phyloP scores from a whole-genome alignment of 495 filamentous ascomycete species.

The Penicillium crystallinum region DNA sequence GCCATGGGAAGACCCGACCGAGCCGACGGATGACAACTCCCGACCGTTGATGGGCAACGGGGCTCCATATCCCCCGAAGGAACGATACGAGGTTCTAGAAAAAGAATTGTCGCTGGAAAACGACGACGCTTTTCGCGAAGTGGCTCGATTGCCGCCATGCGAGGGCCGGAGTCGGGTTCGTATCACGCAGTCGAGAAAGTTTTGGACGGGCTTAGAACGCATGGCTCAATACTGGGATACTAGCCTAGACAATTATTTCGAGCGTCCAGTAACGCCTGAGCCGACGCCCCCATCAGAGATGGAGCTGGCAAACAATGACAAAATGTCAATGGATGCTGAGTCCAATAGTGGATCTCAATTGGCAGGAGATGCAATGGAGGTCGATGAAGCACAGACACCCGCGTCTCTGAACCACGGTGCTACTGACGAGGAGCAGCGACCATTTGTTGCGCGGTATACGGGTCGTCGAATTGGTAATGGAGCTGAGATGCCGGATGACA shows the following conservation, averaged over 20 bases:
- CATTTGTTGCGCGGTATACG: conserved; percentile 34
- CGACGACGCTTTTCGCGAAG: conserved; percentile 50
- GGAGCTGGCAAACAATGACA: conserved; percentile 18
- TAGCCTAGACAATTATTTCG: conserved; percentile 51
- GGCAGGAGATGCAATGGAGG: conserved; percentile 28
- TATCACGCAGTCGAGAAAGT: conserved; percentile 53
- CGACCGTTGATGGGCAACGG: conserved; percentile 47
- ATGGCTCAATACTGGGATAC: conserved; percentile 63
- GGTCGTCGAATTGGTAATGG: conserved; percentile 59
- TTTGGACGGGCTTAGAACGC: conserved; percentile 54
- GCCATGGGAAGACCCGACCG: conserved; percentile 39
- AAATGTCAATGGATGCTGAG: not conserved
- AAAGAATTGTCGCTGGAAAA: conserved; percentile 53
- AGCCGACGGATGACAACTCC: conserved; percentile 16
- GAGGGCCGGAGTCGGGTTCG: conserved; percentile 40
- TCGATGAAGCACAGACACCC: conserved; percentile 19
- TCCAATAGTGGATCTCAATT: not conserved
- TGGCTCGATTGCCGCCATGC: conserved; percentile 38
- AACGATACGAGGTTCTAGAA: conserved; percentile 43
- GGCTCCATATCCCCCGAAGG: conserved; percentile 39
- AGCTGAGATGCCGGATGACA: conserved; percentile 67
- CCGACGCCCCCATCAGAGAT: conserved; percentile 13
- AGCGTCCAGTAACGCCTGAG: conserved; percentile 30
- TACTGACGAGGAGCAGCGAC: not conserved
- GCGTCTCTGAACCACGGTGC: not conserved